Conservation (phyloP, 176 grass and related monocot genomes). For the Lolium multiflorum region DNA sequence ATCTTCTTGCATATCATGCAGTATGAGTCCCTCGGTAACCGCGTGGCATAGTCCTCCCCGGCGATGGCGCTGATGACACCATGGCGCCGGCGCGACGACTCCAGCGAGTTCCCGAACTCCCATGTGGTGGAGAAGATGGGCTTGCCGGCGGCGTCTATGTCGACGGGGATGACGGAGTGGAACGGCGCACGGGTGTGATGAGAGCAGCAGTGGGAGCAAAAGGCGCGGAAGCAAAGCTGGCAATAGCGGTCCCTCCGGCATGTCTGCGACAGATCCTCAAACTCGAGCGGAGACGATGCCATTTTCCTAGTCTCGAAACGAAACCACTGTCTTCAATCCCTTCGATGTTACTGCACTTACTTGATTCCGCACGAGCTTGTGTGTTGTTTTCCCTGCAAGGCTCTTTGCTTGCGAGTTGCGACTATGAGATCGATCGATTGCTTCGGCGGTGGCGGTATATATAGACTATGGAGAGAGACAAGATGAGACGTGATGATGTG, state of each 20-base stretch:
- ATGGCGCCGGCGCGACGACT: background rate
- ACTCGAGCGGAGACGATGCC: background rate
- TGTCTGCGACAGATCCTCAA: slow-evolving; percentile 11
- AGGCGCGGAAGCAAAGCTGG: background rate
- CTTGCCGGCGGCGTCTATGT: background rate
- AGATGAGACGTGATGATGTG: no score
- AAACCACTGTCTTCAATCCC: no score
- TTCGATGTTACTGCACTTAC: no score
- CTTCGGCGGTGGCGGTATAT: no score
- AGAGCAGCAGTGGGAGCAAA: slow-evolving; percentile 32
- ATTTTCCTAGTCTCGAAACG: background rate
- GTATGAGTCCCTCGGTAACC: background rate
- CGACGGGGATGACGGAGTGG: background rate
- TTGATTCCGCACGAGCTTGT: no score
- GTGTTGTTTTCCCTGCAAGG: background rate
- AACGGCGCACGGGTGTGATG: background rate
- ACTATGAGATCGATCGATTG: no score
- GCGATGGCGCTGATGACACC: background rate
- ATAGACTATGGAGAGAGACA: no score
- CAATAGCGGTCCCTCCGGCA: slow-evolving; percentile 10
- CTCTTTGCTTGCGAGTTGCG: no score
- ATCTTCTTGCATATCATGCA: background rate
- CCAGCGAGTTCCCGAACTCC: background rate
- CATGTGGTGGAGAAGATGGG: background rate
- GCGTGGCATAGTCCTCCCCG: background rate